A percentile compares a stretch with the other conserved stretches of the same genome.
phyloP scores from a whole-genome alignment of 1,284 basidiomycete genomes.

The Pyrrhoderma noxium region DNA sequence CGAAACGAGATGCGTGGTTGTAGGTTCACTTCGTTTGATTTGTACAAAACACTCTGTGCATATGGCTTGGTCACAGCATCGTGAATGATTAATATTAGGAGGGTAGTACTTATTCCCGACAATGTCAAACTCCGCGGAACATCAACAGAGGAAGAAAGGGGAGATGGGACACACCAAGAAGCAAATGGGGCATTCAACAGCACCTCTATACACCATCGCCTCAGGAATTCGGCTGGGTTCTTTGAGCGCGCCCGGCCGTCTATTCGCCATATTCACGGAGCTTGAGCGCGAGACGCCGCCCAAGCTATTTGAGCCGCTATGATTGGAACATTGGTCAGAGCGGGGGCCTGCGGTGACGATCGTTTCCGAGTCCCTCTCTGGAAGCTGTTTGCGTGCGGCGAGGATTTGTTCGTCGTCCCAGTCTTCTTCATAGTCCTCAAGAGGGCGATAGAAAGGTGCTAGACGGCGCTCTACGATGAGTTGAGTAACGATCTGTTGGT shows the following conservation, averaged over 20 bases:
- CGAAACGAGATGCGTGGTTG: conserved; percentile 84
- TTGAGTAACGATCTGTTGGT: conserved; percentile 78
- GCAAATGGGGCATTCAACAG: conserved; percentile 98
- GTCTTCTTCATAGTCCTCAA: conserved; percentile 86
- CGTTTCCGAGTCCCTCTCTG: conserved; percentile 36
- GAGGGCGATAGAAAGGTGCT: conserved; percentile 92
- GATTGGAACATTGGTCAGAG: no score
- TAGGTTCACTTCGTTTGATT: conserved; percentile 94
- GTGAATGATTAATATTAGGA: conserved; percentile 90
- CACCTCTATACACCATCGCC: conserved; percentile 73
- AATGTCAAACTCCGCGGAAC: conserved; percentile 14
- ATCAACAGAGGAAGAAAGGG: conserved; percentile 16
- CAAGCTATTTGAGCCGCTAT: no score
- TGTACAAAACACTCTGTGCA: conserved; percentile 99
- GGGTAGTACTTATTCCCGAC: conserved; percentile 70
- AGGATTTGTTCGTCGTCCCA: conserved; percentile 84
- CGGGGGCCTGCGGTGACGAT: conserved; percentile 19
- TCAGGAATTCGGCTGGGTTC: conserved; percentile 58
- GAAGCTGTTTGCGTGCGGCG: conserved; percentile 60
- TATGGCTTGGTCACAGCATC: conserved; percentile 97
- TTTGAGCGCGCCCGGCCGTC: conserved; percentile 44
- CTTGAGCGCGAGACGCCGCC: conserved; percentile 11
- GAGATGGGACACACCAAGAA: conserved; percentile 72
- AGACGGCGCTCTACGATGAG: conserved; percentile 84
- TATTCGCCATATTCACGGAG: neutral